phyloP scores from a whole-genome alignment of 495 filamentous ascomycete genomes.

The Bryoglossum gracile region DNA sequence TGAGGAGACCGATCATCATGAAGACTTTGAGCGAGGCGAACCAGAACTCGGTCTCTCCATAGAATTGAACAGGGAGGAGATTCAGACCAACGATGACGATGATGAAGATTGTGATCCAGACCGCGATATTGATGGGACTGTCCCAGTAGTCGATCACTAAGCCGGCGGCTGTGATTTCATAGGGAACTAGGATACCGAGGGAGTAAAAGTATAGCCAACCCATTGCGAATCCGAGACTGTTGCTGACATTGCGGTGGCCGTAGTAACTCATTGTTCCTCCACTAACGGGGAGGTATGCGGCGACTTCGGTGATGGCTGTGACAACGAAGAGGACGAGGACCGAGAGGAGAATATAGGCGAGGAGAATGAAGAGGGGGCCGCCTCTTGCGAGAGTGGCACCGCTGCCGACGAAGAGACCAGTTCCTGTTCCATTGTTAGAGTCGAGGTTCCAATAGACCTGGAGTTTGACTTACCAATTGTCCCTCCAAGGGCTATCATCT shows the following conservation, averaged over 20 bases:
- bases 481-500: constrained; percentile 78
- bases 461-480: constrained; percentile 42
- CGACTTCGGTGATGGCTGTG: constrained; percentile 31
- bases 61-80: constrained; percentile 57
- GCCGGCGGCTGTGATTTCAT: constrained; percentile 56
- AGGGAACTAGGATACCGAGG: background rate
- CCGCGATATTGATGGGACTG: constrained; percentile 59
- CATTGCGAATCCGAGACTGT: constrained; percentile 39
- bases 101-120: constrained; percentile 66
- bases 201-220: constrained; percentile 39
- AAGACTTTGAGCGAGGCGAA: constrained; percentile 63
- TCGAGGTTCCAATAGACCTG: background rate
- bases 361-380: constrained; percentile 57
- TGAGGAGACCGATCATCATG: constrained; percentile 57
- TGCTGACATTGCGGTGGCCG: constrained; percentile 43
- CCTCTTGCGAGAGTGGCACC: constrained; percentile 51
- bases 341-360: constrained; percentile 44
- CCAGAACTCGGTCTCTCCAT: constrained; percentile 81
- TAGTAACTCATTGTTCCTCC: constrained; percentile 34
- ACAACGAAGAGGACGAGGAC: constrained; percentile 38
- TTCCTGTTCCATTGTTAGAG: constrained; percentile 27
- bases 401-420: constrained; percentile 56
- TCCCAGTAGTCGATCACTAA: constrained; percentile 66
- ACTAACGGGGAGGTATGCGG: constrained; percentile 33
- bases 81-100: constrained; percentile 55